Base-by-base conservation (phyloP, 208 protist species). In the Herpetomonas tarakana region DNA sequence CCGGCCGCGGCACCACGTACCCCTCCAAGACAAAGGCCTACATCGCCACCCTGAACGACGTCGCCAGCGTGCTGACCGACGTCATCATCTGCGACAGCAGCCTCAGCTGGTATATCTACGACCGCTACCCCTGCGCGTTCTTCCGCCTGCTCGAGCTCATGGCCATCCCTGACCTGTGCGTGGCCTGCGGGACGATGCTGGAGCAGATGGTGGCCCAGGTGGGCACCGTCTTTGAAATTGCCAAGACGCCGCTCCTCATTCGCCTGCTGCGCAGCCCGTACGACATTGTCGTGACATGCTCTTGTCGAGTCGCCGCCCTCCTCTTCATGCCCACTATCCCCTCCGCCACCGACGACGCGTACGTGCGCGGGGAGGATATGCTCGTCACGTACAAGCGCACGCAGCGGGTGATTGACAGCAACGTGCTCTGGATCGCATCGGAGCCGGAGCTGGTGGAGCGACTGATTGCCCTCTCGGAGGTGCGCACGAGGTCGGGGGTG, bases 331-430 rank as follows among this genome's bases (percentile, higher is more conserved):
- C 84, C 0, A 71, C 60, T 1, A 71, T 87, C 27, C 58, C 78
- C 21, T 53, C 76, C 21, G 71, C 78, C 26, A 68, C 69, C 51
- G 60, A 72, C 12, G 72, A 74, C n/a, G 30, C 73, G 21, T 58
- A 67, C 19, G 75, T 75, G 9, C 74, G 63, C 19, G 79, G 80
- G 54, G 81, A 76, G 11, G 81, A 94, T 49, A 67, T 53, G 19
- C 53, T 91, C 22, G 41, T 69, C 16, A 73, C 80, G 30, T 74
- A 87, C 41, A 66, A 75, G 26, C 78, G 76, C 35, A 73, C 88
- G 59, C 82, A 94, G 70, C 78, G 82, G 1, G 74, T 94, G 1
- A 68, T 94, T 39, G 88, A 90, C 60, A 90, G 82, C 67, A 94
- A 94, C 58, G 82, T 88, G 51, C 73, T 90, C 19, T 92, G 81